Evolutionary conservation across 140 eudicot genomes (phyloP).

Genomic region (Cichorium intybus): DNA sequence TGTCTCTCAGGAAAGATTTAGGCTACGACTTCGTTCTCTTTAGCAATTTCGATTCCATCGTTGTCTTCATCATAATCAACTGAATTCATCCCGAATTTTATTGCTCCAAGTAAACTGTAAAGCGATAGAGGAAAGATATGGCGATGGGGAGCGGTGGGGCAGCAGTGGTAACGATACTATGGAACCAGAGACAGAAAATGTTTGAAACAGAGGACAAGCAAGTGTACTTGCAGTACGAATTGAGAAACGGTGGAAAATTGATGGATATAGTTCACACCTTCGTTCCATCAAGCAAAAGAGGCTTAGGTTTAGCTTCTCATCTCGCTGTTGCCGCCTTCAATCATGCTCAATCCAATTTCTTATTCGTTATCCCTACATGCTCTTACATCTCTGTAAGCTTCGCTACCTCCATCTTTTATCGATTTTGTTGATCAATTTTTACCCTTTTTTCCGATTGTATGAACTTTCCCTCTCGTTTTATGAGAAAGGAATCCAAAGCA

Average conservation of each 20-base stretch:
- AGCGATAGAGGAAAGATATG: constrained; percentile 7
- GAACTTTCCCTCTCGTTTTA: no score
- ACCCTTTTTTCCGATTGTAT: neutral
- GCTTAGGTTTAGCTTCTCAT: constrained; percentile 74
- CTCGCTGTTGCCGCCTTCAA: constrained; percentile 76
- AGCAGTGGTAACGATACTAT: constrained; percentile 39
- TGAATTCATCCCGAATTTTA: no score
- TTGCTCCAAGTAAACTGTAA: neutral
- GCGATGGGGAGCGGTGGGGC: constrained; percentile 31
- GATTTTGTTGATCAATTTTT: neutral
- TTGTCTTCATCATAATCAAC: no score
- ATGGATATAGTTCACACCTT: no score
- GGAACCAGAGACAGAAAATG: constrained; percentile 48
- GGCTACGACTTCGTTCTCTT: no score
- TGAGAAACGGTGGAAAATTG: no score
- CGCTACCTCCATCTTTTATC: constrained; percentile 5
- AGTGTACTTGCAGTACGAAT: no score
- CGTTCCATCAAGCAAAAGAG: constrained; percentile 73
- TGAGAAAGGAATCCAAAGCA: neutral
- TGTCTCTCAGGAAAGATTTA: no score
- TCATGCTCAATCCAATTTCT: constrained; percentile 60
- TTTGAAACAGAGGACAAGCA: no score
- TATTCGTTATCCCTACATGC: constrained; percentile 70
- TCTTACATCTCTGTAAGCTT: constrained; percentile 84
- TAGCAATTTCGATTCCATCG: no score